Conservation (phyloP, 1,284 basidiomycete genomes). For the Spongiforma sp. region DNA sequence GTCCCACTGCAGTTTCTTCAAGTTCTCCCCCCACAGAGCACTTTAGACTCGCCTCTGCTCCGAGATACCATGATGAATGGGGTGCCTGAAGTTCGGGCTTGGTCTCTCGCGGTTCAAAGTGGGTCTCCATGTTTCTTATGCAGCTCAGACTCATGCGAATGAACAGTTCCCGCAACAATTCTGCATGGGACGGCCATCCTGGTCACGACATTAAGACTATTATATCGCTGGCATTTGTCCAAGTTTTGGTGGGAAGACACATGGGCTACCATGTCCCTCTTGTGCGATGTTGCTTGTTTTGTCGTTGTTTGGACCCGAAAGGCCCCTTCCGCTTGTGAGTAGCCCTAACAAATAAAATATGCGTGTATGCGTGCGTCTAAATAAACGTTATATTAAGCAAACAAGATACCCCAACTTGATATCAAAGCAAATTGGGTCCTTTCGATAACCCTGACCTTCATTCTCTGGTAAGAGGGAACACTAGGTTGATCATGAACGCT, state of each 20-base stretch:
- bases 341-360: not conserved
- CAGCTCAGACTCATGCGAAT: not conserved
- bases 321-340: conserved; percentile 6
- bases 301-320: conserved; percentile 23
- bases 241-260: conserved; percentile 32
- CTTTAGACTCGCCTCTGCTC: too few relatives aligned
- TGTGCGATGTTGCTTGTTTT: conserved; percentile 27
- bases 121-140: not conserved
- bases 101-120: conserved; percentile 20
- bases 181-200: conserved; percentile 23
- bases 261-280: conserved; percentile 30
- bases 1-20: too few relatives aligned
- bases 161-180: conserved; percentile 25
- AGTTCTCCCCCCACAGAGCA: too few relatives aligned
- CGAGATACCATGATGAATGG: not conserved
- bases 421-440: conserved; percentile 17
- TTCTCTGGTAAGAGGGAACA: conserved; percentile 23
- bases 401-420: not conserved
- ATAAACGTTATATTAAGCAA: not conserved
- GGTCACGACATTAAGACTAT: conserved; percentile 22
- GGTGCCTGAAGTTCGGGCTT: conserved; percentile 4
- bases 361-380: not conserved
- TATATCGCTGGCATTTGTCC: conserved; percentile 25
- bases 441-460: conserved; percentile 23
- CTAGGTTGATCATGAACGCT: not conserved